Evolutionary conservation across 352 stramenopile species (phyloP), one percentile per base, ranked within the genome.

Genomic region (Globisporangium ultimum): DNA sequence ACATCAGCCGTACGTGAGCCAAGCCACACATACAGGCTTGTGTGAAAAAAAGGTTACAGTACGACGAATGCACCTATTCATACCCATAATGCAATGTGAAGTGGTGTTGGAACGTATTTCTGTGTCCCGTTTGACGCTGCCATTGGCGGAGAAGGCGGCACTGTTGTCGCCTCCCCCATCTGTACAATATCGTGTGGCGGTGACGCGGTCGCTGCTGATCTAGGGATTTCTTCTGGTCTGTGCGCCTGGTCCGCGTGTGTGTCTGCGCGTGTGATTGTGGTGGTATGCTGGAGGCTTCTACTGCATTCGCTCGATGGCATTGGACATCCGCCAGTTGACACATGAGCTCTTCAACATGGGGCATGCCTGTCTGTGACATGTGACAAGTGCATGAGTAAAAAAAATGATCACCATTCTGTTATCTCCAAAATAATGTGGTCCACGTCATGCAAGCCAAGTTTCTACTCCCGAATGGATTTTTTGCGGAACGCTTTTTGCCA

Each of bases 81-180:
- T 53, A 86, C 79, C 79, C 79, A 89, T 47, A 89, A 56, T 38
- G 79, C 76, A 41, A 89, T 69, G 52, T 89, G 79, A 4, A 89
- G 74, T 9, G 68, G 56, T 13, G 79, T 78, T 34, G 68, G 70
- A 6, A 46, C 7, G 5, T 13, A 24, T n/a, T 18, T 15, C 45
- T 5, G 18, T 15, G 18, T 34, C 32, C 42, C 45, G n/a, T 48
- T 8, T 28, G 47, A 15, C 43, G 36, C 32, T 54, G 36, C 54
- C 38, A 43, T 43, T 17, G 9, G 1, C 8, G 21, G 6, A 41
- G 13, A 36, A 9, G 7, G 20, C 22, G 13, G 38, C 14, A 1
- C 40, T 24, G 28, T 10, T 36, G 28, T 36, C 28, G 28, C 28
- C 8, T 36, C 28, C 28, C 28, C 28, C 28, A 36, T 36, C 28